Evolutionary conservation across 306 rosid genomes (phyloP), one percentile per base, ranked within the genome.

Genomic region (Cucumis sativus): DNA sequence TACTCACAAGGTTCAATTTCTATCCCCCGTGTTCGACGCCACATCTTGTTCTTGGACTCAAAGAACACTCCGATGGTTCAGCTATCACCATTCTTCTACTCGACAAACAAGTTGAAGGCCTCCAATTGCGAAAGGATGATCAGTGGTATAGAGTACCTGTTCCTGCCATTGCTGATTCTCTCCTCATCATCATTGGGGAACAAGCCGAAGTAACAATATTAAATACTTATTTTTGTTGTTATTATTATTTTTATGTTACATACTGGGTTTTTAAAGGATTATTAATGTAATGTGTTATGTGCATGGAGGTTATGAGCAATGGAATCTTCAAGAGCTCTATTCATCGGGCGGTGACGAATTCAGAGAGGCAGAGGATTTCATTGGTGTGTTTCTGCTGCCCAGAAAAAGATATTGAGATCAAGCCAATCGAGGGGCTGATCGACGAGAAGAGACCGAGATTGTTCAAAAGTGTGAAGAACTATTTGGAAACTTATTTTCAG

Each of bases 31-130:
- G 96, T 79, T 79, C 85, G 7, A 87, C 81, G 74, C 81, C 98
- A 2, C 96, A 91, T 56, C 87, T 75, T 76, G 92, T 87, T 76
- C 86, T 89, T 0, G 98, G 98, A 4, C 5, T 78, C 17, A 89
- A 91, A 77, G 83, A 90, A 35, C 97, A 93, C 52, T 84, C 96
- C 23, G 98, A 93, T 84, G 90, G 92, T 55, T 79, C 93, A 6
- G 30, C 82, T 16, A 69, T 93, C 68, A 93, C 96, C n/a, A 79
- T 85, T 52, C 75, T 93, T 28, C 77, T 93, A 86, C 97, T 87
- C 71, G 97, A 91, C 72, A 33, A 76, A 66, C 78, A 84, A 70
- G 90, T 89, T 4, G 97, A 89, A 83, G 97, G 98, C 41, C 90
- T 93, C 33, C 90, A 93, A 79, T 43, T 91, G 70, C 76, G 77